Evolutionary conservation across 805 yeast genomes (phyloP).

Genomic region (Ogataea dorogensis): DNA sequence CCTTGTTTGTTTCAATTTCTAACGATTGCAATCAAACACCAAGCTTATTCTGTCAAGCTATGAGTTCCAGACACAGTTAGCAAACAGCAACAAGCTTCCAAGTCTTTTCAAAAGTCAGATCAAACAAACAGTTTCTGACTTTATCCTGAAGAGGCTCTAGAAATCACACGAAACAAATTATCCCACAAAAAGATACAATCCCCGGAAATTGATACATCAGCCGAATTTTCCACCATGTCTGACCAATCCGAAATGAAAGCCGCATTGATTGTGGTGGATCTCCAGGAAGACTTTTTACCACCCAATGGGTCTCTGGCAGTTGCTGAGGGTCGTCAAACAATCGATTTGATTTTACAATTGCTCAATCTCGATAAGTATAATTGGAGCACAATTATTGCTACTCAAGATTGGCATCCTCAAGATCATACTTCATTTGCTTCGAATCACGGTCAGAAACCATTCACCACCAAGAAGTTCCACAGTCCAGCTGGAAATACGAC

Average conservation of each 20-base stretch:
- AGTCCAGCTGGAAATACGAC: constrained; percentile 46
- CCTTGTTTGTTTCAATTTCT: constrained; percentile 1
- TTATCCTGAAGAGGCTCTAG: not conserved
- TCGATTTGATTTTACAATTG: constrained; percentile 51
- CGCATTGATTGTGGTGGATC: constrained; percentile 74
- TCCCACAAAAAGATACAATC: constrained; percentile 2
- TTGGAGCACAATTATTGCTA: constrained; percentile 68
- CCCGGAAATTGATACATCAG: constrained; percentile 6
- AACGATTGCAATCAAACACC: not conserved
- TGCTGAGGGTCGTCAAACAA: constrained; percentile 54
- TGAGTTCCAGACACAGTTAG: not conserved
- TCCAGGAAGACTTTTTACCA: constrained; percentile 86
- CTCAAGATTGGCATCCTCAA: constrained; percentile 87
- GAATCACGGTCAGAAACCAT: constrained; percentile 54
- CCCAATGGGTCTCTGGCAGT: constrained; percentile 79
- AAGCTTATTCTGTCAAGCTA: not conserved
- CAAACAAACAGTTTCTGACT: not conserved
- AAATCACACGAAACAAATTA: constrained; percentile 1
- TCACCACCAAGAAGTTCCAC: constrained; percentile 43
- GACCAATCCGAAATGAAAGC: constrained; percentile 23
- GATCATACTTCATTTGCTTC: constrained; percentile 83
- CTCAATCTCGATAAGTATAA: constrained; percentile 38
- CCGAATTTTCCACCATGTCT: not conserved
- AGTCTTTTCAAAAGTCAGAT: not conserved
- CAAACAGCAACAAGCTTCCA: not conserved